Conservation (phyloP, 1,284 basidiomycete species). For the Anthracocystis panici-leucophaei region DNA sequence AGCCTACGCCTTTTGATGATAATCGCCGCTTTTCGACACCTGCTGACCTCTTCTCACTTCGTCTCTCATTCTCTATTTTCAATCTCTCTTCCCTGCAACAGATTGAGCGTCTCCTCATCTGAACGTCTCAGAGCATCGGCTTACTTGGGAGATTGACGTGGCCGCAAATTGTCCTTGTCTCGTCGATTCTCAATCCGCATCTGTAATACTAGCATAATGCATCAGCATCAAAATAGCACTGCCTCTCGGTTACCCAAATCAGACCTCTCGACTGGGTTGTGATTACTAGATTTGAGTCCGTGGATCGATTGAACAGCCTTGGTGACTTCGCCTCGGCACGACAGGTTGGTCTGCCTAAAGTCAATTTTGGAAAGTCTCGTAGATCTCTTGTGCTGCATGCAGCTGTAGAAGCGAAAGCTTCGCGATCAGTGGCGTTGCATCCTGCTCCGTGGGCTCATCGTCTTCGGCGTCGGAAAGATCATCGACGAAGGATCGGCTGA, state of each 20-base stretch:
- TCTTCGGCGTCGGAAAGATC: neutral
- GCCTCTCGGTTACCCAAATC: neutral
- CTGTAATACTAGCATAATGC: slow-evolving; percentile 33
- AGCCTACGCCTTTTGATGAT: neutral
- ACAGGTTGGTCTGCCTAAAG: neutral
- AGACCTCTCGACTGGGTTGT: neutral
- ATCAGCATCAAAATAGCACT: slow-evolving; percentile 11
- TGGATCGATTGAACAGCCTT: neutral
- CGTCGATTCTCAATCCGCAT: slow-evolving; percentile 15
- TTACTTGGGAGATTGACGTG: slow-evolving; percentile 3
- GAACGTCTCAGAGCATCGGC: slow-evolving; percentile 16
- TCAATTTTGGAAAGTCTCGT: slow-evolving; percentile 14
- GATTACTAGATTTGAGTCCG: neutral
- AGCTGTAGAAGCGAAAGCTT: slow-evolving; percentile 20
- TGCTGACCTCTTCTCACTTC: slow-evolving; percentile 12
- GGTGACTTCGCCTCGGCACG: neutral
- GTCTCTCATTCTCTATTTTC: neutral
- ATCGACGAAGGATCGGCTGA: neutral
- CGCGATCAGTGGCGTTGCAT: slow-evolving; percentile 7
- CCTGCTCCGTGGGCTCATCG: neutral
- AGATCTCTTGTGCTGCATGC: slow-evolving; percentile 10
- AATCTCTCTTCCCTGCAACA: slow-evolving; percentile 15
- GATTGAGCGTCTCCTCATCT: slow-evolving; percentile 67
- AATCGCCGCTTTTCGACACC: neutral
- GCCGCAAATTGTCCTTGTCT: slow-evolving; percentile 9